Base-by-base conservation (phyloP, 2,329 filamentous ascomycete genomes). In the Xylariomycetidae sp. region DNA sequence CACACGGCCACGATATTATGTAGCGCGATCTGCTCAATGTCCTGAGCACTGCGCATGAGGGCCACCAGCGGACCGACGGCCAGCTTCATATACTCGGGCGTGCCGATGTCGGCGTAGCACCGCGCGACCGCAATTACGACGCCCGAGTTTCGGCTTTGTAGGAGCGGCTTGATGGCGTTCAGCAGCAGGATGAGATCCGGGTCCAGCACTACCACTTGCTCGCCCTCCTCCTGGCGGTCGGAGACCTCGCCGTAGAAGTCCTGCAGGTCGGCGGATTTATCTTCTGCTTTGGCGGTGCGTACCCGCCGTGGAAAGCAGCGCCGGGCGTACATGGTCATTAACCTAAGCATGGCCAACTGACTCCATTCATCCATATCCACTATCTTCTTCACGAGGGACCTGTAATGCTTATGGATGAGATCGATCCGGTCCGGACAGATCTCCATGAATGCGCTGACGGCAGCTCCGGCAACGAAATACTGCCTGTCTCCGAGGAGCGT, bases 291-390 rank as follows among this genome's bases (percentile, higher is more conserved):
- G 25, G 68, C 76, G 3, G 72, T 62, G 44, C 69, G 78, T 7
- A 68, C 82, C 54, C 74, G 73, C 35, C 72, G 70, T 0, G 92
- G 89, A 48, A 98, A 98, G 58, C 87, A 95, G 54, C 76, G 84
- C 34, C 92, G 77, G 2, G 85, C 79, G 58, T 98, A 98, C 15
- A 79, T 67, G 2, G 84, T 82, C 76, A 96, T 81, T 44, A 98
- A 67, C 24, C 79, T 75, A 47, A 98, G 56, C 3, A 85, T 85
- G 2, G 87, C 83, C 34, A 96, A 60, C 61, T 98, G 92, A 25
- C 88, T 85, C 92, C 92, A 98, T 62, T 98, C 92, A 53, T 98
- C 92, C 92, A 98, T 98, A 56, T 98, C 92, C 16, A 95, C 87
- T 32, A 96, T 65, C 66, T 95, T 95, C 58, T 79, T 85, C 42